A percentile compares a stretch with the other conserved stretches of the same genome.
These are phyloP conservation scores for Vinca minor DNA, from an alignment of 257 asterid species.

Conservation along the genomic window DNA sequence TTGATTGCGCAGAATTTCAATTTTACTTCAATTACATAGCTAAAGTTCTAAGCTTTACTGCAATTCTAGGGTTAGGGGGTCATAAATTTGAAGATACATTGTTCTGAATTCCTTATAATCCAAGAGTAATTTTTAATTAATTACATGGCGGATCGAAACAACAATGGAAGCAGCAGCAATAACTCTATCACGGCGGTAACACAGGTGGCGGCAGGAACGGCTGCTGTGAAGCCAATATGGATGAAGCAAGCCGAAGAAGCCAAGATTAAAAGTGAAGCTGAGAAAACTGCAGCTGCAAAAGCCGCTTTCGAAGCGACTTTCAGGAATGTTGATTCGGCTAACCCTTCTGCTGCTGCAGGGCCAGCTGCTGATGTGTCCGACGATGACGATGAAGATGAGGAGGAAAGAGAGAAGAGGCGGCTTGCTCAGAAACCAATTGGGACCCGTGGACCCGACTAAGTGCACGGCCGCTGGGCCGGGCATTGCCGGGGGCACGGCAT, in stretches of 20 bases:
- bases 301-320: too few relatives aligned
- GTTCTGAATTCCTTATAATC: not conserved
- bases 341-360: not conserved
- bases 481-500: constrained; percentile 87
- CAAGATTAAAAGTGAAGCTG: constrained; percentile 84
- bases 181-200: constrained; percentile 6
- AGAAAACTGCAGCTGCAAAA: constrained; percentile 88
- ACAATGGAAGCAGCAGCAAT: constrained; percentile 9
- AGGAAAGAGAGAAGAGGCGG: constrained; percentile 31
- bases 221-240: constrained; percentile 68
- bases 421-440: constrained; percentile 44
- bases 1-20: too few relatives aligned
- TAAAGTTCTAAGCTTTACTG: not conserved
- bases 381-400: constrained; percentile 57
- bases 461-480: constrained; percentile 94
- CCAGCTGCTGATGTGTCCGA: constrained; percentile 31
- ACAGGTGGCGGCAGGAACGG: constrained; percentile 14
- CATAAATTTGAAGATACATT: not conserved
- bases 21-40: too few relatives aligned
- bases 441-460: constrained; percentile 77
- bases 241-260: constrained; percentile 97
- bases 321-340: constrained; percentile 34
- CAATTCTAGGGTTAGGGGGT: not conserved
- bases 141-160: constrained; percentile 70
- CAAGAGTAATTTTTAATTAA: not conserved